phyloP scores from a whole-genome alignment of 1,139 yeast genomes.

The Meyerozyma carpophila region DNA sequence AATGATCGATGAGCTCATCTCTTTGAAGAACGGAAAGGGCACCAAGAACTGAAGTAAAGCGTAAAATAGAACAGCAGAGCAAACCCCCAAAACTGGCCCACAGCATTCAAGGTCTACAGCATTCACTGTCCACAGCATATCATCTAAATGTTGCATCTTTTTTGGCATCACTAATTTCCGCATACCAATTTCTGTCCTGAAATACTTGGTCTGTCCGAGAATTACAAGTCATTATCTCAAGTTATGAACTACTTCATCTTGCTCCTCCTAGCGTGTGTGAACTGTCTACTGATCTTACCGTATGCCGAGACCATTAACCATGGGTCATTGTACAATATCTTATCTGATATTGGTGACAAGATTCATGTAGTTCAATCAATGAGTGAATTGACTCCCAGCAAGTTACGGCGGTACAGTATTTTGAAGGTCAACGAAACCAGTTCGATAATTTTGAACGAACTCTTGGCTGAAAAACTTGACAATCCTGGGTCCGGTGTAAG shows the following conservation, averaged over 20 bases:
- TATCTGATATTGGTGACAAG: background rate
- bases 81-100: background rate
- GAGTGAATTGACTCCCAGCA: background rate
- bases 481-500: conserved; percentile 2
- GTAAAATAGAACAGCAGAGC: conserved; percentile 2
- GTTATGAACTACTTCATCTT: background rate
- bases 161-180: background rate
- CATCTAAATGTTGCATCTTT: too few relatives aligned
- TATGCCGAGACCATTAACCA: background rate
- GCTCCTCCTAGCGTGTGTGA: background rate
- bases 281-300: background rate
- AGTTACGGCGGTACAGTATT: background rate
- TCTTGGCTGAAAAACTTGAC: conserved; percentile 8
- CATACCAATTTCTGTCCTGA: background rate
- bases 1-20: conserved; percentile 15
- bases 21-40: conserved; percentile 4
- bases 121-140: too few relatives aligned
- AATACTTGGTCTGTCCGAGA: too few relatives aligned
- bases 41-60: conserved; percentile 3
- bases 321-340: background rate
- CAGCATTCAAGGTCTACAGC: too few relatives aligned
- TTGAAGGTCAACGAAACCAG: conserved; percentile 5
- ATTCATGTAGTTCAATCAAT: background rate
- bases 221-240: too few relatives aligned
- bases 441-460: conserved; percentile 15